phyloP scores from a whole-genome alignment of 345 rosid genomes.

The Luvunga scandens region DNA sequence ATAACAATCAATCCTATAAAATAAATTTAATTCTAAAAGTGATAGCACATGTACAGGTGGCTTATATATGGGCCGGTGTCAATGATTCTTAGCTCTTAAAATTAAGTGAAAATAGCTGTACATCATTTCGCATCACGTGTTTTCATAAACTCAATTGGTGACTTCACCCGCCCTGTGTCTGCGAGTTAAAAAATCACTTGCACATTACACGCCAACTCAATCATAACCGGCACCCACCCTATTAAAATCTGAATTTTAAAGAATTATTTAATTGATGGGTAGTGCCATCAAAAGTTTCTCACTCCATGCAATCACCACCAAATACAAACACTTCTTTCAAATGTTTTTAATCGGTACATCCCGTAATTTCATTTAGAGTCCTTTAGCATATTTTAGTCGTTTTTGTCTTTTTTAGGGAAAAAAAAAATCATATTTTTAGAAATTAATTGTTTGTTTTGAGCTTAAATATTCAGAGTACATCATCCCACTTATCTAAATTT shows the following conservation, averaged over 20 bases:
- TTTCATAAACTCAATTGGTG: neutral
- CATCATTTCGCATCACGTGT: constrained; percentile 12
- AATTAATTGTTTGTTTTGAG: too few relatives aligned
- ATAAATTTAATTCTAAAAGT: neutral
- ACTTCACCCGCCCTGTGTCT: neutral
- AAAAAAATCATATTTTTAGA: too few relatives aligned
- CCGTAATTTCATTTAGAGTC: too few relatives aligned
- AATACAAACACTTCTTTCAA: too few relatives aligned
- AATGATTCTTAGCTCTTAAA: neutral
- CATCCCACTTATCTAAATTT: neutral
- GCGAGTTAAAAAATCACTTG: too few relatives aligned
- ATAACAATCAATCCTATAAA: too few relatives aligned
- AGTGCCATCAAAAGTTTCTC: neutral
- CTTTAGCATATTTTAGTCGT: too few relatives aligned
- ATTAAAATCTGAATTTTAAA: neutral
- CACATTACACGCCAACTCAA: neutral
- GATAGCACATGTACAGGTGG: neutral
- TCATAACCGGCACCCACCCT: constrained; percentile 1
- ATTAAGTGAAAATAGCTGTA: neutral
- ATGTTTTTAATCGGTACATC: too few relatives aligned
- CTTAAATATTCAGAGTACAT: neutral
- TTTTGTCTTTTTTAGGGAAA: too few relatives aligned
- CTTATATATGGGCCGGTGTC: neutral
- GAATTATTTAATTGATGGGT: neutral
- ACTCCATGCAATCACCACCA: too few relatives aligned